Conservation (phyloP, 176 grass and related monocot species). For the Oryza longistaminata region DNA sequence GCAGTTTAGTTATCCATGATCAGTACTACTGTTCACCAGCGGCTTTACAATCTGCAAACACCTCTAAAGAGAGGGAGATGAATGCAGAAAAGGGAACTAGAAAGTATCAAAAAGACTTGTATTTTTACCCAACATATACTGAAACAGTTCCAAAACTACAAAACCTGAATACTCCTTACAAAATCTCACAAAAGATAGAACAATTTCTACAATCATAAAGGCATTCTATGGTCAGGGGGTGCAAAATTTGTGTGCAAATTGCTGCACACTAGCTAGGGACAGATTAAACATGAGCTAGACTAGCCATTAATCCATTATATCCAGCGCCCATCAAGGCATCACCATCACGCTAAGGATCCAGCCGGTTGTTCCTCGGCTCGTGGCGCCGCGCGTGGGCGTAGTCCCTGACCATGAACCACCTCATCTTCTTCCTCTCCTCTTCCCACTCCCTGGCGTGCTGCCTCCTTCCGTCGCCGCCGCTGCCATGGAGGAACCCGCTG, state of each 20-base stretch:
- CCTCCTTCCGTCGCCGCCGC: not conserved
- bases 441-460: conserved; percentile 42
- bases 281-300: not conserved
- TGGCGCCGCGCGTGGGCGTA: conserved; percentile 38
- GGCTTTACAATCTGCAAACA: not conserved
- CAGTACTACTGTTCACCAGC: not conserved
- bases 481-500: conserved; percentile 16
- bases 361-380: conserved; percentile 56
- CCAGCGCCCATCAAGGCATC: not conserved
- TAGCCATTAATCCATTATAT: not conserved
- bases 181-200: not conserved
- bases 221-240: not conserved
- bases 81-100: not conserved
- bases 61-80: not conserved
- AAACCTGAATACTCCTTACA: conserved; percentile 8
- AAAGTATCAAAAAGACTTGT: not conserved
- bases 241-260: conserved; percentile 41
- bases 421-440: conserved; percentile 53
- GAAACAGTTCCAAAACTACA: not conserved
- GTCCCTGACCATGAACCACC: conserved; percentile 58
- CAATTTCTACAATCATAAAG: not conserved
- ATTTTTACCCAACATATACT: not conserved
- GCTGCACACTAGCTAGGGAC: conserved; percentile 4
- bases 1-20: not conserved
- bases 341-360: conserved; percentile 38